Evolutionary conservation across 208 protist genomes (phyloP), one percentile per base, ranked within the genome.

Genomic region (Trypanosoma congolense): DNA sequence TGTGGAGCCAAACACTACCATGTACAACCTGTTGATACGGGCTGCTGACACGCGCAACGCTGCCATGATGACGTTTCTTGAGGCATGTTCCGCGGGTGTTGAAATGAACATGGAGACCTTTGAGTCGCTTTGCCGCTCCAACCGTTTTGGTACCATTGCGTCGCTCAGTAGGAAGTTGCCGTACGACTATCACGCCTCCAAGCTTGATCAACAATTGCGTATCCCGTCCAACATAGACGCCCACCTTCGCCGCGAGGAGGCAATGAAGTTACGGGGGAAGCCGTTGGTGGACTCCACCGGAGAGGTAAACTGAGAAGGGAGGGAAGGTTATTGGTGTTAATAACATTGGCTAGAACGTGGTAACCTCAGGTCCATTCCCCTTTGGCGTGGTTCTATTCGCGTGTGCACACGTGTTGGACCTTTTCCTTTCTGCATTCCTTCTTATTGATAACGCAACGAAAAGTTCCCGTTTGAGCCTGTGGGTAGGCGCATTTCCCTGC

Each of bases 61-160:
- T 1, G 77, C 79, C 2, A 87, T 87, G 83, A 91, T 94, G 83
- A 59, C 81, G 12, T 94, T 94, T 59, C 63, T 94, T 24, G 87
- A 94, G 43, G 78, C 70, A 9, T 94, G 83, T 63, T 73, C 79
- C 5, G 76, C 48, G 6, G 87, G 87, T 6, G 70, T 90, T 3
- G 46, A 33, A n/a, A 63, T 87, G 52, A 73, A 77, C 28, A 56
- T 56, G 5, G 79, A 86, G 26, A 65, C 74, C 8, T 94, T 92
- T 45, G 83, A 91, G 60, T 62, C 72, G 0, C 59, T 94, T 16
- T 57, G 86, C 21, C 48, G 47, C 9, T 59, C 77, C 2, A 74
- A 74, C 35, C 65, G 74, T 24, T 61, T 75, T 53, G 61, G 42
- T 40, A 75, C 66, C 14, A 54, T 94, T 6, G 50, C 70, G 4